phyloP scores from a whole-genome alignment of 2,329 filamentous ascomycete genomes.

The Sclerotinia nivalis region DNA sequence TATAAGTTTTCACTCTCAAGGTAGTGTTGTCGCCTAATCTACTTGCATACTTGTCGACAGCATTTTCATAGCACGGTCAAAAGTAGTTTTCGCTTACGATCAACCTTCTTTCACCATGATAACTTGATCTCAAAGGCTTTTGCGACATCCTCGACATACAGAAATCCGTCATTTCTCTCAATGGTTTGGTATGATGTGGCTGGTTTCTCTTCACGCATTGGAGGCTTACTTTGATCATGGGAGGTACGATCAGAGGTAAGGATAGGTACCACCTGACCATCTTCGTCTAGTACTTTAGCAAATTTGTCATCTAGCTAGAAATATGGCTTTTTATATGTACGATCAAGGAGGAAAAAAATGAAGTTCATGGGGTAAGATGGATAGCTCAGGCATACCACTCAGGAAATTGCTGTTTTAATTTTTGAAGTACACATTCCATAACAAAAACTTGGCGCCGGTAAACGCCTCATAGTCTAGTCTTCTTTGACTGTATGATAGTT shows the following conservation, averaged over 20 bases:
- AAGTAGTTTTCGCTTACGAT: conserved; percentile 9
- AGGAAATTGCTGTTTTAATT: conserved; percentile 38
- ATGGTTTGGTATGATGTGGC: conserved; percentile 23
- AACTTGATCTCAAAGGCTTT: conserved; percentile 27
- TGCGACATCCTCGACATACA: conserved; percentile 23
- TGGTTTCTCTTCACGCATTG: conserved; percentile 25
- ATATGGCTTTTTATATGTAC: conserved; percentile 37
- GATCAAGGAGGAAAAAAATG: conserved; percentile 31
- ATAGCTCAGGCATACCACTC: conserved; percentile 31
- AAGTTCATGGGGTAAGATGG: conserved; percentile 36
- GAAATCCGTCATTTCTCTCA: neutral
- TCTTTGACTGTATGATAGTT: conserved; percentile 41
- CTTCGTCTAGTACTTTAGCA: conserved; percentile 31
- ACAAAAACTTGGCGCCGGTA: conserved; percentile 39
- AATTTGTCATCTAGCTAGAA: conserved; percentile 17
- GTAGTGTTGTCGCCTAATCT: conserved; percentile 38
- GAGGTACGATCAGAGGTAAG: conserved; percentile 61
- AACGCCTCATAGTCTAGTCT: conserved; percentile 37
- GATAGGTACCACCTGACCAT: conserved; percentile 38
- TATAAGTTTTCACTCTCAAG: conserved; percentile 36
- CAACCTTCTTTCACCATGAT: conserved; percentile 28
- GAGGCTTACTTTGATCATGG: conserved; percentile 35
- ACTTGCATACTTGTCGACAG: conserved; percentile 28
- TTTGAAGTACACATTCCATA: conserved; percentile 25
- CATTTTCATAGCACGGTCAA: conserved; percentile 19